Percentiles rank a stretch among this genome's conserved stretches.
phyloP scores from a whole-genome alignment of 164 flowering plant species.

The Nymphaea colorata region DNA sequence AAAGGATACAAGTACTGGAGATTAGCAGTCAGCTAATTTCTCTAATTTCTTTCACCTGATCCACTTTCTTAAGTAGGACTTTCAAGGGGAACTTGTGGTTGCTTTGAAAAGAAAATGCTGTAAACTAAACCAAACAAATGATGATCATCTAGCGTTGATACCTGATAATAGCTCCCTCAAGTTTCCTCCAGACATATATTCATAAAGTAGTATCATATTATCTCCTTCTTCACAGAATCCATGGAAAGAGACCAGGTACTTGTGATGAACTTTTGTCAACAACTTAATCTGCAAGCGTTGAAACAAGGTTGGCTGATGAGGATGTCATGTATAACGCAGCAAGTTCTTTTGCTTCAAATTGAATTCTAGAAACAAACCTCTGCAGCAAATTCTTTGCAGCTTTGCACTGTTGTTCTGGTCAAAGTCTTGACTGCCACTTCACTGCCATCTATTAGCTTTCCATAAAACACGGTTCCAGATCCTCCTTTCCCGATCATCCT shows the following conservation, averaged over 20 bases:
- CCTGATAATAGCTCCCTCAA: constrained; percentile 25
- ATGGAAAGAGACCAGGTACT: constrained; percentile 30
- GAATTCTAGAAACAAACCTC: constrained; percentile 20
- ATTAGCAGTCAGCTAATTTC: too few relatives aligned
- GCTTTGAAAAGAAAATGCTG: not conserved
- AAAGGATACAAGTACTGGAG: not conserved
- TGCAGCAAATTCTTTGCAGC: constrained; percentile 23
- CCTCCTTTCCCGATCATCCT: constrained; percentile 34
- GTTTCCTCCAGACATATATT: constrained; percentile 41
- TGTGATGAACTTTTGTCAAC: constrained; percentile 35
- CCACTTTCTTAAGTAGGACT: too few relatives aligned
- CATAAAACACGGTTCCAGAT: constrained; percentile 36
- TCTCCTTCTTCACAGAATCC: constrained; percentile 34
- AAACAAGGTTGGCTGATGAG: too few relatives aligned
- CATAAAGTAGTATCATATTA: constrained; percentile 31
- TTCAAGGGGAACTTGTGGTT: too few relatives aligned
- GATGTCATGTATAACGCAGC: not conserved
- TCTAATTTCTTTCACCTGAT: too few relatives aligned
- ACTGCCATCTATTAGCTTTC: constrained; percentile 14
- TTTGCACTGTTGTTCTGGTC: constrained; percentile 22
- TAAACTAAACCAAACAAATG: not conserved
- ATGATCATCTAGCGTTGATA: not conserved
- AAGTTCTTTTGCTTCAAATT: not conserved
- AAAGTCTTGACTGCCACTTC: constrained; percentile 45
- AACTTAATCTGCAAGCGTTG: constrained; percentile 23